Conservation (phyloP, 768 basidiomycete genomes). For the Rhodotorula babjevae region DNA sequence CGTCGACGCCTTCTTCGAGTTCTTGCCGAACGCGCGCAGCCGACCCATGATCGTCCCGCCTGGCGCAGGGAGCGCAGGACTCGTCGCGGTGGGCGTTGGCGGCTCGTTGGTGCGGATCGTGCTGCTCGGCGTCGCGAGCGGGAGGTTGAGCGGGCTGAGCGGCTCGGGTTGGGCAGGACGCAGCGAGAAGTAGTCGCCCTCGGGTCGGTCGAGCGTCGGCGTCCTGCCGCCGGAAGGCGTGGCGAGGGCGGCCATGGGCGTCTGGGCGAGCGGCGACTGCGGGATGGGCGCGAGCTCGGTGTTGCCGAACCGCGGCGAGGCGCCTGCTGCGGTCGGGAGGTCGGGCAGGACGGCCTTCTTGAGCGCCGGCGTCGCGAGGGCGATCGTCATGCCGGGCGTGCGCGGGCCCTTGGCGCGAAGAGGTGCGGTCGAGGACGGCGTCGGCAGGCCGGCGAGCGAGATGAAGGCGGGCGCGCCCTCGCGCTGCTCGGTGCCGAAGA, state of each 20-base stretch:
- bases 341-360: constrained; percentile 36
- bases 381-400: constrained; percentile 46
- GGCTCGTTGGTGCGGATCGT: background rate
- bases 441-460: constrained; percentile 19
- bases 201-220: constrained; percentile 28
- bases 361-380: constrained; percentile 64
- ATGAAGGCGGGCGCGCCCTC: constrained; percentile 15
- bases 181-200: constrained; percentile 36
- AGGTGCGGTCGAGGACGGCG: background rate
- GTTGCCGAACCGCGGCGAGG: constrained; percentile 12
- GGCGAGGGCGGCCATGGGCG: background rate
- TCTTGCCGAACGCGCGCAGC: constrained; percentile 60
- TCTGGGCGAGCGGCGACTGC: constrained; percentile 10
- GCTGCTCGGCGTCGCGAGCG: background rate
- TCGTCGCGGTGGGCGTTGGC: constrained; percentile 48
- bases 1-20: constrained; percentile 48
- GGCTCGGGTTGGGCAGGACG: constrained; percentile 3
- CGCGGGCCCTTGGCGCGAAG: constrained; percentile 16
- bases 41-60: constrained; percentile 63
- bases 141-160: background rate
- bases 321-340: background rate
- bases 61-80: constrained; percentile 49
- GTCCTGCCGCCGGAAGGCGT: constrained; percentile 15
- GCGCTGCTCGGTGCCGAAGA: constrained; percentile 12
- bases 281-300: constrained; percentile 31